Base-by-base conservation (phyloP, 2,329 filamentous ascomycete genomes). In the Pseudogymnoascus sp. region DNA sequence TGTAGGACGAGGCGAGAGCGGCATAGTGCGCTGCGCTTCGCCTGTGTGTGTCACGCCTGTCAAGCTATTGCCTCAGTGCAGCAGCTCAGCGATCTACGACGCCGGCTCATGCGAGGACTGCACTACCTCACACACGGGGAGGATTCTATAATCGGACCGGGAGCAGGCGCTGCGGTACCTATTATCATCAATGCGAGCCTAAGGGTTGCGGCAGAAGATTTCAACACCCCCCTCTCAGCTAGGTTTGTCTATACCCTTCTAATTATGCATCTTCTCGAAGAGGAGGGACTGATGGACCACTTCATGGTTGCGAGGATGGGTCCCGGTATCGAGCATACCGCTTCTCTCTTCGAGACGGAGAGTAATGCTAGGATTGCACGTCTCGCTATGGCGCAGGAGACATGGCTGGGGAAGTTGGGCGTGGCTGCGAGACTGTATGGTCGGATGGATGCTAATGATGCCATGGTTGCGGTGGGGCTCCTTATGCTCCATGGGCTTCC, bases 271-370 rank as follows among this genome's bases (percentile, higher is more conserved):
- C 19, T 59, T 38, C 14, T 61, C n/a, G 64, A 66, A 25, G 58
- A 55, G 35, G 67, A 68, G 42, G 66, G 64, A 23, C 38, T 66
- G 35, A 25, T 67, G 16, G 65, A 67, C n/a, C 6, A 62, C 35
- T 62, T 62, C 28, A 22, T 52, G 28, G 33, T 60, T 7, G 35
- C 45, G 49, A 49, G 41, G 25, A 23, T 60, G 16, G 14, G 23
- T 8, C 41, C 33, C 3, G 33, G 61, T 6, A 62, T 66, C 12
- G 42, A 58, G 49, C n/a, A 33, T 36, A 61, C 39, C 14, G 59
- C 52, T 7, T 22, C n/a, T 22, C 30, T 62, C n/a, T 67, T 68
- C 23, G 22, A 16, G 58, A 65, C 58, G 14, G 62, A 62, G 42
- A 62, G 58, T 8, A 66, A 67, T 39, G 16, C 39, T 30, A 62